Percentiles rank a stretch among this genome's conserved stretches.
These are phyloP conservation scores for Phlebopus sp. DNA, from an alignment of 1,284 basidiomycete genomes.

Conservation along the genomic window DNA sequence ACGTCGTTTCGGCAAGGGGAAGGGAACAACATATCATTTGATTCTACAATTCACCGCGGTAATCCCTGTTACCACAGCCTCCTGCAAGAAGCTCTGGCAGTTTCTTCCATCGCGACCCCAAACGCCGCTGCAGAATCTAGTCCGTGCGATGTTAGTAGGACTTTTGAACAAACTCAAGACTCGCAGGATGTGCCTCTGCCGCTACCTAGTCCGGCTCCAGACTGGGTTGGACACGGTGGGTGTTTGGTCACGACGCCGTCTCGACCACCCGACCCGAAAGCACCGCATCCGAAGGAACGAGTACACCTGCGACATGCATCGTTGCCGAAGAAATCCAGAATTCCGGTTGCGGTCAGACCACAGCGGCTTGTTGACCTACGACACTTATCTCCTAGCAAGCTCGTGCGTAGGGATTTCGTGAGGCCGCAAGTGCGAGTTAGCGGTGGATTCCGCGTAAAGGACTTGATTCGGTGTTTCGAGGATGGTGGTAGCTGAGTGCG, in stretches of 20 bases:
- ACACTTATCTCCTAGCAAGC: conserved; percentile 39
- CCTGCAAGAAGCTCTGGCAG: conserved; percentile 47
- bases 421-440: conserved; percentile 28
- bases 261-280: conserved; percentile 43
- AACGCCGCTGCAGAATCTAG: conserved; percentile 7
- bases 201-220: conserved; percentile 52
- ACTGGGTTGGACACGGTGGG: conserved; percentile 43
- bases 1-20: not conserved
- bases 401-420: not conserved
- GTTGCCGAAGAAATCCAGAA: conserved; percentile 39
- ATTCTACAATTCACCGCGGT: conserved; percentile 13
- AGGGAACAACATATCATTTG: conserved; percentile 10
- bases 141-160: conserved; percentile 12
- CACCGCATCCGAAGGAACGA: conserved; percentile 56
- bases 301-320: conserved; percentile 57
- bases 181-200: conserved; percentile 27
- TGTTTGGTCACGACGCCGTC: conserved; percentile 58
- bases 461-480: conserved; percentile 64
- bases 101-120: conserved; percentile 22
- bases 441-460: conserved; percentile 66
- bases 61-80: conserved; percentile 54
- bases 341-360: conserved; percentile 42
- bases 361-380: conserved; percentile 55
- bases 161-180: not conserved
- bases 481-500: conserved; percentile 17